Evolutionary conservation across 257 asterid species (phyloP).

Genomic region (Salvia rosmarinus): DNA sequence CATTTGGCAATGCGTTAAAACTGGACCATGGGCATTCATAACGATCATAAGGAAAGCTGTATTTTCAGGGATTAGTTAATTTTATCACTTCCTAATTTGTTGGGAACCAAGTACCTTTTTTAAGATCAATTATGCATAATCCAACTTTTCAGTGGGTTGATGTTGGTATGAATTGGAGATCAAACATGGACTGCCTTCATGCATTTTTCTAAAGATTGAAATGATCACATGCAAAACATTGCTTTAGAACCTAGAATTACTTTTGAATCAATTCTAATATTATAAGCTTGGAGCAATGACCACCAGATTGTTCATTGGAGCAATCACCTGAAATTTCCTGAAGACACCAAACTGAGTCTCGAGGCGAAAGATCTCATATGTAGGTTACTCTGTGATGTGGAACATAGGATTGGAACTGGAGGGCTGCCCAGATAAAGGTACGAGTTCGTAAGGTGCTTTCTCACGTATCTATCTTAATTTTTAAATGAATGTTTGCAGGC

Average conservation of each 20-base stretch:
- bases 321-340: slow-evolving; percentile 85
- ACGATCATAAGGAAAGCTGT: slow-evolving; percentile 1
- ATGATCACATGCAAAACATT: slow-evolving; percentile 18
- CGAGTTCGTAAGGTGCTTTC: slow-evolving; percentile 15
- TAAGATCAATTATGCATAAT: slow-evolving; percentile 8
- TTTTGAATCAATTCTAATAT: slow-evolving; percentile 25
- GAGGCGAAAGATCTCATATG: slow-evolving; percentile 94
- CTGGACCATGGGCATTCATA: not conserved
- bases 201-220: slow-evolving; percentile 20
- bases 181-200: not conserved
- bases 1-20: not conserved
- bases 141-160: slow-evolving; percentile 9
- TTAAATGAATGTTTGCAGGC: slow-evolving; percentile 52
- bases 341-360: slow-evolving; percentile 66
- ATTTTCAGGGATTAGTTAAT: slow-evolving; percentile 10
- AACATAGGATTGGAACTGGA: slow-evolving; percentile 91
- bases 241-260: slow-evolving; percentile 9
- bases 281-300: slow-evolving; percentile 32
- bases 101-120: slow-evolving; percentile 8
- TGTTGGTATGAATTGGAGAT: slow-evolving; percentile 3
- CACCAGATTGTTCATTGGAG: slow-evolving; percentile 96
- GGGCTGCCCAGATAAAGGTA: slow-evolving; percentile 88
- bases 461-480: slow-evolving; percentile 15
- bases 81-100: slow-evolving; percentile 21
- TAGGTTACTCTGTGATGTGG: slow-evolving; percentile 87